Conservation (phyloP, 73 alveolate species). For the Tetrahymena malaccensis region DNA sequence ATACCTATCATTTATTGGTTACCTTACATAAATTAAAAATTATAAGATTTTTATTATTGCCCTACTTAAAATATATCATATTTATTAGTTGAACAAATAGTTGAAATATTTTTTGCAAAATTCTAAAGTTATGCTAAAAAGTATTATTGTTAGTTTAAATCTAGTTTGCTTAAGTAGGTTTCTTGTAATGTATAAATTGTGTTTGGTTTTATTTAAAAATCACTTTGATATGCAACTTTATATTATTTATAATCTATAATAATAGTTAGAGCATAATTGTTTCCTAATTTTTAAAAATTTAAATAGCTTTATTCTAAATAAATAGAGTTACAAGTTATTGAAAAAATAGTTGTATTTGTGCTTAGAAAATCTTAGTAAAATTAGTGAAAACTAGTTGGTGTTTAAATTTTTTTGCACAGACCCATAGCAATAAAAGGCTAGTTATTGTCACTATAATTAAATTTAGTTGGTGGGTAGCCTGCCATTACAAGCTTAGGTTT, state of each 20-base stretch:
- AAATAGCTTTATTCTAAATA: not conserved
- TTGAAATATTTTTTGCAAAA: not conserved
- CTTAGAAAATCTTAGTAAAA: too few species aligned
- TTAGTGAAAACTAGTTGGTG: not conserved
- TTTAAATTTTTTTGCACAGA: not conserved
- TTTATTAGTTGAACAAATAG: not conserved
- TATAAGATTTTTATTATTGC: not conserved
- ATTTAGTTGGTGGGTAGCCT: not conserved
- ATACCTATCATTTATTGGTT: not conserved
- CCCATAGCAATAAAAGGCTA: not conserved
- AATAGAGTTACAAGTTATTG: not conserved
- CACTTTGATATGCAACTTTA: not conserved
- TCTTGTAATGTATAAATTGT: not conserved
- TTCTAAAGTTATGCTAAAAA: too few species aligned
- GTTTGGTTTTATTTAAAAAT: not conserved
- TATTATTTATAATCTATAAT: not conserved
- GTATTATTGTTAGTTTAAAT: too few species aligned
- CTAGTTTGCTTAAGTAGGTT: not conserved
- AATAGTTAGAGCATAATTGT: not conserved
- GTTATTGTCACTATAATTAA: too few species aligned
- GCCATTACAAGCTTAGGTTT: not conserved
- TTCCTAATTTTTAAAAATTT: not conserved
- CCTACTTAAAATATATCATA: too few species aligned
- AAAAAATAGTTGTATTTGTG: not conserved
- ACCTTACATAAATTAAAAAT: not conserved